Evolutionary conservation across 2,329 filamentous ascomycete species (phyloP), one percentile per base, ranked within the genome.

Genomic region (Cercospora beticola): DNA sequence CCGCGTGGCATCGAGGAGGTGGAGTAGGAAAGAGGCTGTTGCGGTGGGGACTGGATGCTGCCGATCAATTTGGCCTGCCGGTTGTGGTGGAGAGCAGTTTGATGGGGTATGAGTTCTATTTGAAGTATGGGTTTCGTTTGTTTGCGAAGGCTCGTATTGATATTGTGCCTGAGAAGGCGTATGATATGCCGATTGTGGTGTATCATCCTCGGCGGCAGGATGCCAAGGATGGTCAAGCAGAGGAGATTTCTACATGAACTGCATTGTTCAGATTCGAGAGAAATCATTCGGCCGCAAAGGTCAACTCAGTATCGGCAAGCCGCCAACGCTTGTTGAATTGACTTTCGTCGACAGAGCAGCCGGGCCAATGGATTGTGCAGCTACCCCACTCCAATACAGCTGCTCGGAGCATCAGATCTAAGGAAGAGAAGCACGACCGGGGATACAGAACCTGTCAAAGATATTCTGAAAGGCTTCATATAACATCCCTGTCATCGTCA

Each of bases 31-130:
- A 64, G 14, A 66, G 54, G 14, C 49, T 73, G 23, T 54, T 73
- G 52, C 68, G 71, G 31, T 73, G 68, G 67, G 71, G 71, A n/a
- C 16, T 71, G 5, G 64, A 71, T 31, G 66, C 66, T 10, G 57
- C 70, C 1, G 62, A 70, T 28, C 33, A 67, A 36, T 33, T 65
- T 9, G 40, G 49, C 5, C 23, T 73, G 30, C 70, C 70, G 2
- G 43, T 72, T 4, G 66, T 72, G 9, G 28, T 73, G 7, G 70
- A 72, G 46, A 67, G 66, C 36, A 72, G 68, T 49, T 56, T 72
- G 5, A 58, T 66, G 18, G 72, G 68, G 16, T 67, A 72, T n/a
- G 65, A 64, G 3, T 72, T 73, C 56, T 73, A 73, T 49, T n/a
- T 72, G 18, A 72, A 68, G 62, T 57, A 72, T 36, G 70, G 72